These are phyloP conservation scores for Gonapodya sp. DNA, from an alignment of 192 early-diverging fungal species.

Conservation along the genomic window DNA sequence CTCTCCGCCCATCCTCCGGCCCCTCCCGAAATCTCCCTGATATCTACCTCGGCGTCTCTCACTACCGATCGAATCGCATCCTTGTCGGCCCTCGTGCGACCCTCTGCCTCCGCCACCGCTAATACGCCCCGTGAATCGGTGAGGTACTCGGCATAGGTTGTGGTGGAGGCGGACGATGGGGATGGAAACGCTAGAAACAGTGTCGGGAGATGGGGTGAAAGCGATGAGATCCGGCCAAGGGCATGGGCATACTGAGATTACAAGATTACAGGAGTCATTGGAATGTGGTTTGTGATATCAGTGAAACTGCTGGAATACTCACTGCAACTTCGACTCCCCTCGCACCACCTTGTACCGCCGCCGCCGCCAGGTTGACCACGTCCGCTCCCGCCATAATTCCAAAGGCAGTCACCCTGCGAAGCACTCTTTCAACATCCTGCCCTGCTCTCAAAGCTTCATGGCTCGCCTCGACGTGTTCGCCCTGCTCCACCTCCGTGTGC, in stretches of 20 bases:
- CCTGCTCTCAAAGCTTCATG: too few relatives aligned
- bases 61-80: neutral
- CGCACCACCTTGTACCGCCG: too few relatives aligned
- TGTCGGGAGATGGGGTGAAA: neutral
- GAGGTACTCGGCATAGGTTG: neutral
- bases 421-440: too few relatives aligned
- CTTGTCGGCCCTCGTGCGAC: neutral
- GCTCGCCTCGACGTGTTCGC: too few relatives aligned
- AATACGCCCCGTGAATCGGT: neutral
- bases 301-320: too few relatives aligned
- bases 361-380: too few relatives aligned
- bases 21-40: neutral
- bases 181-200: neutral
- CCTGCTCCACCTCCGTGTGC: neutral
- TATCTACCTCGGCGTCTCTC: neutral
- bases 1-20: neutral
- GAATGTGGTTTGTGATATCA: too few relatives aligned
- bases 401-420: too few relatives aligned
- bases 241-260: neutral
- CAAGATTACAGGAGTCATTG: too few relatives aligned
- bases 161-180: neutral
- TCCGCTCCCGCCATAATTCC: too few relatives aligned
- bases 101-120: neutral
- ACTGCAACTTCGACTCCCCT: too few relatives aligned
- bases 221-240: neutral